phyloP scores from a whole-genome alignment of 306 rosid species.

The Calophaca sinica region DNA sequence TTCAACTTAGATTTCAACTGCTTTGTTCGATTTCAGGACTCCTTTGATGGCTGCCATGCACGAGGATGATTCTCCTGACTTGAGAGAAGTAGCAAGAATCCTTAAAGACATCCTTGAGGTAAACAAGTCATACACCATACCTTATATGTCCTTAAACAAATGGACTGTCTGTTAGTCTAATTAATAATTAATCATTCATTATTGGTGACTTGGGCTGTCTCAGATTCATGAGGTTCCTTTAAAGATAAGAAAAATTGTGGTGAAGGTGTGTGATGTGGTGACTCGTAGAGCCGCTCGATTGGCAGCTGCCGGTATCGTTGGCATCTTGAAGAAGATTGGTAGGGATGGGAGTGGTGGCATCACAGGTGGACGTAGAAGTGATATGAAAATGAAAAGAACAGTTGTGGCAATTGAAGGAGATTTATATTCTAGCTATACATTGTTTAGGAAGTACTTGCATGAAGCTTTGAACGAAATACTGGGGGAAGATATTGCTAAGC shows the following conservation, averaged over 20 bases:
- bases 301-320: slow-evolving; percentile 81
- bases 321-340: slow-evolving; percentile 88
- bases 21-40: slow-evolving; percentile 60
- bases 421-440: slow-evolving; percentile 67
- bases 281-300: slow-evolving; percentile 81
- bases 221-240: slow-evolving; percentile 71
- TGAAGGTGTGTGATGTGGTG: slow-evolving; percentile 71
- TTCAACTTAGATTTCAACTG: slow-evolving; percentile 16
- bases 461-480: slow-evolving; percentile 75
- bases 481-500: slow-evolving; percentile 76
- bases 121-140: neutral
- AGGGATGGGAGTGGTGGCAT: slow-evolving; percentile 86
- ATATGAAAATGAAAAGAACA: slow-evolving; percentile 65
- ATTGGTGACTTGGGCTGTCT: slow-evolving; percentile 28
- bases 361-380: slow-evolving; percentile 66
- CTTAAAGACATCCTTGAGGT: slow-evolving; percentile 72
- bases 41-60: slow-evolving; percentile 84
- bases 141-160: neutral
- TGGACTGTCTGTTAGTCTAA: neutral
- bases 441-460: slow-evolving; percentile 72
- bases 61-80: slow-evolving; percentile 74
- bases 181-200: neutral
- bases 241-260: slow-evolving; percentile 68
- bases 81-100: slow-evolving; percentile 67
- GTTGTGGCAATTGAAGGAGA: slow-evolving; percentile 79